Evolutionary conservation across 148 eudicot species (phyloP).

Genomic region (Drosera capensis): DNA sequence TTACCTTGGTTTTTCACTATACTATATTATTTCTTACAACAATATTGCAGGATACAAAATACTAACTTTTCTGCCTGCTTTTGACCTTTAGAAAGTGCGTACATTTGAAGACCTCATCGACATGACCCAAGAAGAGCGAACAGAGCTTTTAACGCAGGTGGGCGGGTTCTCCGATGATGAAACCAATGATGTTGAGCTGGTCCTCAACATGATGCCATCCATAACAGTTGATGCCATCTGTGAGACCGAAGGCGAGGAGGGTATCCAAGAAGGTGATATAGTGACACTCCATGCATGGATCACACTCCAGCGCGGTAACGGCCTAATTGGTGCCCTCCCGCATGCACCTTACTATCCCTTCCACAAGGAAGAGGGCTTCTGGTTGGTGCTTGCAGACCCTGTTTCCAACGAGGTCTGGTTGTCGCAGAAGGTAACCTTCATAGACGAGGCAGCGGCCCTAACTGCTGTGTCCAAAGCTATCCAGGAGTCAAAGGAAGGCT

Average conservation of each 20-base stretch:
- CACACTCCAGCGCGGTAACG: slow-evolving; percentile 13
- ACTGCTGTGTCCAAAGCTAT: slow-evolving; percentile 19
- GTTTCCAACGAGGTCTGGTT: slow-evolving; percentile 18
- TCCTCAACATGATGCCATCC: slow-evolving; percentile 20
- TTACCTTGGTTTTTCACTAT: too few relatives aligned
- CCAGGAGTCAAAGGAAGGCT: slow-evolving; percentile 28
- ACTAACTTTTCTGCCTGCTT: slow-evolving; percentile 1
- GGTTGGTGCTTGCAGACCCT: slow-evolving; percentile 18
- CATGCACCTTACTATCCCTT: slow-evolving; percentile 18
- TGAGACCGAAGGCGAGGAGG: slow-evolving; percentile 19
- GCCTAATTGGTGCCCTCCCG: slow-evolving; percentile 12
- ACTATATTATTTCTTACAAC: too few relatives aligned
- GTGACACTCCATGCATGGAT: slow-evolving; percentile 20
- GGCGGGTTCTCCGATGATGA: neutral
- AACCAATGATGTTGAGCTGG: neutral
- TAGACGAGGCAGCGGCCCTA: slow-evolving; percentile 14
- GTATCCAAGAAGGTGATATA: slow-evolving; percentile 19
- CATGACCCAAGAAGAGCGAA: slow-evolving; percentile 15
- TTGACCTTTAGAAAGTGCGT: slow-evolving; percentile 14
- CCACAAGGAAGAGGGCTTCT: slow-evolving; percentile 22
- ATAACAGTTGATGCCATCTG: slow-evolving; percentile 13
- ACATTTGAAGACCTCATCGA: slow-evolving; percentile 20
- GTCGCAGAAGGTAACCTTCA: slow-evolving; percentile 17
- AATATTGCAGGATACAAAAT: too few relatives aligned
- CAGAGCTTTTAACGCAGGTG: slow-evolving; percentile 14